These are phyloP conservation scores for Hanseniaspora valbyensis DNA, from an alignment of 805 yeast species.

Conservation along the genomic window DNA sequence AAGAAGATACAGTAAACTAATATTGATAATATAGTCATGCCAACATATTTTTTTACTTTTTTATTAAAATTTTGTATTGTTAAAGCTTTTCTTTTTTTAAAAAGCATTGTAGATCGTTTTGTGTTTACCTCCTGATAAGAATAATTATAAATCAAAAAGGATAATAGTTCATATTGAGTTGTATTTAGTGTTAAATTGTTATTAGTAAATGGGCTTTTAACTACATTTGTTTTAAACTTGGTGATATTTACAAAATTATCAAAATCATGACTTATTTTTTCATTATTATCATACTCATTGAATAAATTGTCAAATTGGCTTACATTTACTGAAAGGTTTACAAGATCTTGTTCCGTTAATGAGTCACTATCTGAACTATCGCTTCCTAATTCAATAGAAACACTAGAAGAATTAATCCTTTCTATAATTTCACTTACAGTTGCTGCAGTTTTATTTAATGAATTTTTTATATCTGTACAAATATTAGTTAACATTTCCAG, in stretches of 20 bases:
- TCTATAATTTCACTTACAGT: not conserved
- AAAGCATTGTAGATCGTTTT: too few relatives aligned
- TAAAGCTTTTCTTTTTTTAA: too few relatives aligned
- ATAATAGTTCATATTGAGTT: too few relatives aligned
- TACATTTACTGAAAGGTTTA: not conserved
- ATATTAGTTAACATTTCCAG: not conserved
- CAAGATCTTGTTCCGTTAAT: not conserved
- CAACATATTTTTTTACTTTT: too few relatives aligned
- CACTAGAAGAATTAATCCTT: not conserved
- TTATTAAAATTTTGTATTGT: too few relatives aligned
- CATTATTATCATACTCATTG: not conserved
- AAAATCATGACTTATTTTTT: not conserved
- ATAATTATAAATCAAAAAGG: too few relatives aligned
- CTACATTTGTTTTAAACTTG: too few relatives aligned
- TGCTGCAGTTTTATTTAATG: not conserved
- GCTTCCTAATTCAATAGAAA: not conserved
- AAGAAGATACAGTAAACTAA: too few relatives aligned
- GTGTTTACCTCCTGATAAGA: too few relatives aligned
- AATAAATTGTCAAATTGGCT: not conserved
- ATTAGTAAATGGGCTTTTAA: too few relatives aligned
- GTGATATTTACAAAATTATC: not conserved
- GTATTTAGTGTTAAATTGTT: too few relatives aligned
- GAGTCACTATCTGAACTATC: not conserved
- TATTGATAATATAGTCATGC: too few relatives aligned
- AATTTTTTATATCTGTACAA: not conserved